Conservation (phyloP, 2,329 filamentous ascomycete species). For the Paramyrothecium sp. region DNA sequence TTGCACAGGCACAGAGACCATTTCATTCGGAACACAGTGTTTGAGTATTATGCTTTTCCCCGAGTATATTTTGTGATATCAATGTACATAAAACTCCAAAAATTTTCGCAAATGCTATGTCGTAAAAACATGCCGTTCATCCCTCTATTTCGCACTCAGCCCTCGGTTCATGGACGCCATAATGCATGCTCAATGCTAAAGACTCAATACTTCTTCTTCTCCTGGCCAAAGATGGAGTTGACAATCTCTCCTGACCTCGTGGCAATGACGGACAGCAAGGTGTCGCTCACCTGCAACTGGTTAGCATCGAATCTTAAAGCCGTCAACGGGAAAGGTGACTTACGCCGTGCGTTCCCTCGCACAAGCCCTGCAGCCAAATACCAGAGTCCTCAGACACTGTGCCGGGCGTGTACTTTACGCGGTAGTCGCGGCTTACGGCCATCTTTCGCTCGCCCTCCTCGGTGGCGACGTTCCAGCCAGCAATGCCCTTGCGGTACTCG, state of each 20-base stretch:
- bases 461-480: constrained; percentile 39
- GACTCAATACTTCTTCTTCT: constrained; percentile 5
- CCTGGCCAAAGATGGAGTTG: constrained; percentile 61
- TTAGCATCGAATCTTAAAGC: constrained; percentile 14
- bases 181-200: background rate
- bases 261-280: constrained; percentile 74
- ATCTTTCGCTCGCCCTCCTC: constrained; percentile 48
- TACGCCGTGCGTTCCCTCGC: constrained; percentile 88
- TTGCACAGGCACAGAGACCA: background rate
- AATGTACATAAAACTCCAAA: background rate
- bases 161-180: too few relatives aligned
- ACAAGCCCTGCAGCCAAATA: constrained; percentile 92
- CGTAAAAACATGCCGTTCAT: too few relatives aligned
- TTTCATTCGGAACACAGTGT: background rate
- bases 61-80: background rate
- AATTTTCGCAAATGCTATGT: background rate
- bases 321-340: constrained; percentile 36
- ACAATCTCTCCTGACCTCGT: constrained; percentile 77
- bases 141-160: too few relatives aligned
- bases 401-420: constrained; percentile 66
- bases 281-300: constrained; percentile 67
- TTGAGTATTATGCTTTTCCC: background rate
- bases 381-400: constrained; percentile 72
- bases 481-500: constrained; percentile 31
- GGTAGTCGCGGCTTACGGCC: constrained; percentile 75